Base-by-base conservation (phyloP, 352 stramenopile species). In the Globisporangium heterothallicum region DNA sequence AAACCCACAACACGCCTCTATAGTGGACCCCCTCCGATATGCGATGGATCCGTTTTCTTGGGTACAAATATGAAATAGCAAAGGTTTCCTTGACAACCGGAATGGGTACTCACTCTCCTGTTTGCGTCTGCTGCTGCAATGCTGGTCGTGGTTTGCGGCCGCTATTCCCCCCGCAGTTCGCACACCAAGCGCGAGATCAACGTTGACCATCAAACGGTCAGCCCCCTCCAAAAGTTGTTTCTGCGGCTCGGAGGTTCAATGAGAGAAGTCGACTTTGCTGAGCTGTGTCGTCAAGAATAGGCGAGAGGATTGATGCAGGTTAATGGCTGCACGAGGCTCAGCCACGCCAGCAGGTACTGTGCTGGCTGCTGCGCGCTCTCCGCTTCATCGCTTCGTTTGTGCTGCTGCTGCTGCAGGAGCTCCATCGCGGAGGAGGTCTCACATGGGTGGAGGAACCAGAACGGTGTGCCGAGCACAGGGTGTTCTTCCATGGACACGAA, bases 361-460 rank as follows among this genome's bases (percentile, higher is more conserved):
- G 12, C 13, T 8, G 21, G 12, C 3, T 4, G 2, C n/a, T 14
- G 16, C 22, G 8, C 24, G 1, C 2, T 34, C 44, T 8, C 4
- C 40, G 6, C 19, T 55, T 30, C 4, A n/a, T 25, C 29, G 19
- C 16, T 30, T 51, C 10, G 4, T 49, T 18, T 16, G 5, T 25
- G 16, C 4, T 47, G 44, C 0, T 49, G 59, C 9, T 56, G 26
- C 25, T 86, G 47, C 13, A 93, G 61, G 35, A 93, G 46, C 44
- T 66, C 66, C 76, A 93, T 88, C 9, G 74, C 74, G 16, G 59
- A 58, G 35, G 77, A 58, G 19, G 80, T 93, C 59, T 93, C 83
- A 38, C 83, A 93, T 19, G 83, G 83, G 56, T 93, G 83, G 10
- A 93, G 42, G 24, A 90, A 76, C 56, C 75, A 74, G 62, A 85